A percentile compares a stretch with the other conserved stretches of the same genome.
These are phyloP conservation scores for Xylaria telfairii DNA, from an alignment of 495 filamentous ascomycete species.

Conservation along the genomic window DNA sequence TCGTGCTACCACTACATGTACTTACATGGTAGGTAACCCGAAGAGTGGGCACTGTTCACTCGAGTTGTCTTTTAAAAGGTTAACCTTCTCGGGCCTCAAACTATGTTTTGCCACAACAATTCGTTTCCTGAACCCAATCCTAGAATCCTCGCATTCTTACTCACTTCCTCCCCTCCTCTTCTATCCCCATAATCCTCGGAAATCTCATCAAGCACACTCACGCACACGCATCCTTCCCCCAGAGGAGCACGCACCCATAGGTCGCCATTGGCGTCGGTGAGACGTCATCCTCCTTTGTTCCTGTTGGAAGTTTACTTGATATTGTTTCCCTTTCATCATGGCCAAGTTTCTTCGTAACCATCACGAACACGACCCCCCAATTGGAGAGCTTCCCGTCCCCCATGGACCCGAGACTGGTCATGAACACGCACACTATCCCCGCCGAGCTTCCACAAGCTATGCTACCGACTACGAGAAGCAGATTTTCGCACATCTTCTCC, in stretches of 20 bases:
- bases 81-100: conserved; percentile 10
- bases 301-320: conserved; percentile 18
- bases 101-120: not conserved
- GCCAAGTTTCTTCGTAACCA: conserved; percentile 46
- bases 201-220: not conserved
- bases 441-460: conserved; percentile 46
- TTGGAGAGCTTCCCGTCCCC: conserved; percentile 54
- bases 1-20: not conserved
- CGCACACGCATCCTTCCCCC: not conserved
- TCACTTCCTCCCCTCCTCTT: not conserved
- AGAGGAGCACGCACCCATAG: conserved; percentile 5
- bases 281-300: not conserved
- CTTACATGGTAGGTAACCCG: not conserved
- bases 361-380: conserved; percentile 47
- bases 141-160: not conserved
- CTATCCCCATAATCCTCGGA: not conserved
- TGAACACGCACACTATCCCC: conserved; percentile 49
- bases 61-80: conserved; percentile 1
- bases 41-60: conserved; percentile 1
- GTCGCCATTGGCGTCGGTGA: conserved; percentile 3
- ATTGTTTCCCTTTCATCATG: conserved; percentile 27
- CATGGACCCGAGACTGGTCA: conserved; percentile 54
- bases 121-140: not conserved
- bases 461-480: conserved; percentile 64
- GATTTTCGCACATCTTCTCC: conserved; percentile 75